Percentiles rank a stretch among this genome's conserved stretches.
Conservation (phyloP, 352 stramenopile genomes). For the Pythium periplocum region DNA sequence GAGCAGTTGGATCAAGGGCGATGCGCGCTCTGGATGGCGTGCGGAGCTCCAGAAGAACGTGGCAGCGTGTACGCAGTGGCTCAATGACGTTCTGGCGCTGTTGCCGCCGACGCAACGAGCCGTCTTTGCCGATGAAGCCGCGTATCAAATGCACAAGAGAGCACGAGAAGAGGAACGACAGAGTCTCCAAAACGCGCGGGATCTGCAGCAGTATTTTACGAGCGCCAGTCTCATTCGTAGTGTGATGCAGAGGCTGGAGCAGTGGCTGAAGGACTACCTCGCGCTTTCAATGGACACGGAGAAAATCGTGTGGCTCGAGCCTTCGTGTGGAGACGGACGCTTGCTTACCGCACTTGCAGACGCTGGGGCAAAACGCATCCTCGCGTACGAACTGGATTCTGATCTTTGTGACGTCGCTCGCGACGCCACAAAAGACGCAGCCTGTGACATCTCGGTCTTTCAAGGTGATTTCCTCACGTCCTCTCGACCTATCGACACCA, state of each 20-base stretch:
- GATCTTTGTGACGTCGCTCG: conserved; percentile 17
- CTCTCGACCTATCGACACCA: conserved; percentile 6
- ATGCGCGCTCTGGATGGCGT: conserved; percentile 39
- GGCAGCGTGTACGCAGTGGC: conserved; percentile 42
- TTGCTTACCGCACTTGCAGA: conserved; percentile 38
- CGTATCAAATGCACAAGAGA: conserved; percentile 32
- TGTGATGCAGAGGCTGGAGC: conserved; percentile 25
- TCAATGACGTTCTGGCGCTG: conserved; percentile 22
- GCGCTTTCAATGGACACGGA: conserved; percentile 5
- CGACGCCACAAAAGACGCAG: conserved; percentile 8
- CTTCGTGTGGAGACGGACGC: conserved; percentile 64
- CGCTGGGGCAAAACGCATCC: conserved; percentile 30
- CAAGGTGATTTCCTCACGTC: conserved; percentile 54
- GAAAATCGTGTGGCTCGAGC: conserved; percentile 52
- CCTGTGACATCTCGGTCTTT: conserved; percentile 20
- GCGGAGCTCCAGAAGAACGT: conserved; percentile 64
- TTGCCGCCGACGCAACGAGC: conserved; percentile 25
- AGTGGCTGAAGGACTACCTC: conserved; percentile 8
- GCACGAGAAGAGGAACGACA: conserved; percentile 8
- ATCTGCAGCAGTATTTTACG: conserved; percentile 76
- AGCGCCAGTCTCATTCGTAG: conserved; percentile 33
- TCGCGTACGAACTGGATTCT: conserved; percentile 61
- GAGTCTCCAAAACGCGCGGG: conserved; percentile 34
- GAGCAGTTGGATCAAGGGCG: conserved; percentile 38
- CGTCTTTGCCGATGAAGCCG: conserved; percentile 45